Evolutionary conservation across 2,329 filamentous ascomycete genomes (phyloP), one percentile per base, ranked within the genome.

Genomic region (Didymellaceae sp.): DNA sequence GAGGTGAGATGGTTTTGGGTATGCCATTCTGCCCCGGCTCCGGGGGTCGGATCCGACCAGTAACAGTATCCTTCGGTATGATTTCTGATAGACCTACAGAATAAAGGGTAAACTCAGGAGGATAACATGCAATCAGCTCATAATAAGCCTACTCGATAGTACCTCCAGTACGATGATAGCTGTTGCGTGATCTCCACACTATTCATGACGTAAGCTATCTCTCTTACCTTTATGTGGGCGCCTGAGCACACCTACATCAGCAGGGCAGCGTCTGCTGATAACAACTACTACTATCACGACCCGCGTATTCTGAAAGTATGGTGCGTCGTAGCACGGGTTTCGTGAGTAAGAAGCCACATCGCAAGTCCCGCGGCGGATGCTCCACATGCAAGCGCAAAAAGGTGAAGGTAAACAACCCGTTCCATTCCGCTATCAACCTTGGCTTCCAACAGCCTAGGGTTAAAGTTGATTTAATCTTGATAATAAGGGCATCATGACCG

Each of bases 381-480:
- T 28, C 55, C 3, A 69, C 59, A 7, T 72, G 68, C 47, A 72
- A 71, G 44, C 56, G 55, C 14, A 72, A 69, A 56, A 72, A 69
- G 48, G 65, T 71, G 8, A 72, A 72, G 61, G 68, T 71, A 28
- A 35, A 18, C 10, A 3, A n/a, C 22, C 14, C 34, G 7, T 16
- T 6, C 22, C 1, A 10, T 16, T 20, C 14, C 24, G 17, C 17
- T 13, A 14, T 24, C 4, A 20, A 9, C 10, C n/a, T 16, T 16
- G 30, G 14, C n/a, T 21, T n/a, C 5, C 3, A 5, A 34, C 2
- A n/a, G 18, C 13, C 10, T 21, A 11, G 24, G 24, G 24, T 25
- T n/a, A n/a, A n/a, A n/a, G n/a, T n/a, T n/a, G n/a, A n/a, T n/a
- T n/a, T n/a, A n/a, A n/a, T n/a, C n/a, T n/a, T n/a, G n/a, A n/a